Evolutionary conservation across 345 rosid species (phyloP), one percentile per base, ranked within the genome.

Genomic region (Euphorbia lathyris): DNA sequence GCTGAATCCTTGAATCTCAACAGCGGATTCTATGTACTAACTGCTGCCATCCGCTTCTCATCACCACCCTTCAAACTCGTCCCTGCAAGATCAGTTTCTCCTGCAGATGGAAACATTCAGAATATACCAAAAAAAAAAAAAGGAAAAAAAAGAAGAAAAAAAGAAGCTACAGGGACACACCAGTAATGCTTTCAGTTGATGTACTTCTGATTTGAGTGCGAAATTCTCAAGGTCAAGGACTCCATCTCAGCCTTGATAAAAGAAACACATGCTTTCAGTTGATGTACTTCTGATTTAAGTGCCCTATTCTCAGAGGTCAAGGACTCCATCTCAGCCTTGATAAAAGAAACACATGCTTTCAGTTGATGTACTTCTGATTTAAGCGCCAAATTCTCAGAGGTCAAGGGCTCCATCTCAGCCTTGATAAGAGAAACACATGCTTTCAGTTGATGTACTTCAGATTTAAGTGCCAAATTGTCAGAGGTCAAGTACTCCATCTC

Each of bases 401-500:
- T 76, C 75, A 95, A 71, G 63, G 83, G 68, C 61, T 88, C n/a
- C 96, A 5, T 92, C 98, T 77, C 81, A 23, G 88, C n/a, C n/a
- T n/a, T n/a, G n/a, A n/a, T n/a, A n/a, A n/a, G n/a, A n/a, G n/a
- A n/a, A n/a, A n/a, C n/a, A n/a, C n/a, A n/a, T n/a, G n/a, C n/a
- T n/a, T 81, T 73, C 7, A 95, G 78, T 63, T 82, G 90, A 71
- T 72, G 78, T 61, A 92, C 78, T 80, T 95, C 96, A 51, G 99
- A 88, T 77, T 84, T 86, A 34, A 92, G 92, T 19, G 88, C 72
- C 73, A 74, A 65, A 76, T 92, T 92, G 79, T 90, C 97, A 0
- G 86, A 86, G 36, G 40, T 76, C 88, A 52, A 92, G 97, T 70
- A 86, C 99, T 82, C 88, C 98, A 19, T 72, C 83, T 95, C 99